Percentiles rank a stretch among this genome's conserved stretches.
These are phyloP conservation scores for Talaromyces sp. DNA, from an alignment of 2,329 filamentous ascomycete species.

Conservation along the genomic window DNA sequence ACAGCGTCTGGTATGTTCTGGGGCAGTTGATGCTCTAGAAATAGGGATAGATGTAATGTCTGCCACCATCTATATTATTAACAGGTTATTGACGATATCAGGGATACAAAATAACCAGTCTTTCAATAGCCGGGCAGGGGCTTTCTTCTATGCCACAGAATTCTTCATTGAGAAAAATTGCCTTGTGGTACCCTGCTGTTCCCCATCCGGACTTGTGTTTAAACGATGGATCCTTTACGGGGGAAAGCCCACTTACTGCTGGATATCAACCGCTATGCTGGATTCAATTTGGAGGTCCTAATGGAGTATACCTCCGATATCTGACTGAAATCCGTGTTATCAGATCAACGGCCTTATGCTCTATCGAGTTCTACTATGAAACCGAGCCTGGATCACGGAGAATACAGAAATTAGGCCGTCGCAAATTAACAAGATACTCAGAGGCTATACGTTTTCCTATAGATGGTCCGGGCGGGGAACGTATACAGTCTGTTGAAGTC, in stretches of 20 bases:
- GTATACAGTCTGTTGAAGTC: constrained; percentile 4
- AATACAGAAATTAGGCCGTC: constrained; percentile 1
- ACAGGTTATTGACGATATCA: constrained; percentile 1
- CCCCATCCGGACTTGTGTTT: background rate
- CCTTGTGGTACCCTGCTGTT: constrained; percentile 6
- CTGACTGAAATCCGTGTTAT: constrained; percentile 2
- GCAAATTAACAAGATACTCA: background rate
- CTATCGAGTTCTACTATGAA: constrained; percentile 3
- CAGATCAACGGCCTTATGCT: background rate
- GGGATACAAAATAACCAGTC: constrained; percentile 8
- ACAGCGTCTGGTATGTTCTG: background rate
- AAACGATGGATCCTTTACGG: constrained; percentile 1
- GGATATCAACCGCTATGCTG: constrained; percentile 2
- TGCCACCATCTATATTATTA: background rate
- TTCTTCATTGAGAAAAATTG: background rate
- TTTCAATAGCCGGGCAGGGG: background rate
- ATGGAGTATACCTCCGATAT: constrained; percentile 5
- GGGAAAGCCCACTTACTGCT: background rate
- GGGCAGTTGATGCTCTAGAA: background rate
- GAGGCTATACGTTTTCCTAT: background rate
- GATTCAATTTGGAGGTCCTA: constrained; percentile 5
- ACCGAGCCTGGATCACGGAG: background rate
- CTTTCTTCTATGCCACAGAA: background rate
- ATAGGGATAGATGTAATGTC: constrained; percentile 4
- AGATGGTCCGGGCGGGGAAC: constrained; percentile 4